Conservation (phyloP, 2,329 filamentous ascomycete genomes). For the Ascocoryne sarcoides region DNA sequence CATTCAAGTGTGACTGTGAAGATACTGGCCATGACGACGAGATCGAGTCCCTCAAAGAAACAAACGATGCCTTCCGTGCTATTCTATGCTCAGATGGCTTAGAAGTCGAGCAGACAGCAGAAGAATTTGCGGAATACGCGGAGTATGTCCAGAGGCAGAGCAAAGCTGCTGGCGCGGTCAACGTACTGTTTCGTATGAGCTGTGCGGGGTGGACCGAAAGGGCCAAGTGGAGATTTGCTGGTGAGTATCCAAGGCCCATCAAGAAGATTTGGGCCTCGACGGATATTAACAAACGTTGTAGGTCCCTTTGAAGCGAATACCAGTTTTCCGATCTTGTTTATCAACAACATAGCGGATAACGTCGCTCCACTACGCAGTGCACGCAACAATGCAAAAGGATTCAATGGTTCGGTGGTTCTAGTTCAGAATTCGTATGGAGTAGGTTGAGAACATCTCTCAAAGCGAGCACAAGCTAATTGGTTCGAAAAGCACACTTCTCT, state of each 20-base stretch:
- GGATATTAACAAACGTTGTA: not conserved
- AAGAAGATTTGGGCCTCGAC: not conserved
- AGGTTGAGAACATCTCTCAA: not conserved
- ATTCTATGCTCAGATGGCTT: slow-evolving; percentile 26
- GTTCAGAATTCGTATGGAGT: not conserved
- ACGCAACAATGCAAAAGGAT: not conserved
- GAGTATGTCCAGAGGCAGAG: slow-evolving; percentile 28
- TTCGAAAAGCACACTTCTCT: not conserved
- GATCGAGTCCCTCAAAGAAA: slow-evolving; percentile 14
- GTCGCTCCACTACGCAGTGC: slow-evolving; percentile 29
- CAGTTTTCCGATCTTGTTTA: slow-evolving; percentile 30
- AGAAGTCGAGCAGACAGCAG: slow-evolving; percentile 14
- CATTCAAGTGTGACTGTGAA: not conserved
- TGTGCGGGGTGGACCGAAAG: slow-evolving; percentile 28
- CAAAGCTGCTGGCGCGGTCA: slow-evolving; percentile 35
- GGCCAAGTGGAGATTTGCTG: slow-evolving; percentile 25
- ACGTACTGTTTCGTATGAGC: slow-evolving; percentile 30
- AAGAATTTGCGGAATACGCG: slow-evolving; percentile 20
- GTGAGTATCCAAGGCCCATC: slow-evolving; percentile 5
- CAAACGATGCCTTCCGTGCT: slow-evolving; percentile 18
- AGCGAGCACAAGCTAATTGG: not conserved
- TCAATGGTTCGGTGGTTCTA: not conserved
- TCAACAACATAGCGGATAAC: slow-evolving; percentile 31
- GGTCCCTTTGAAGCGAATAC: slow-evolving; percentile 29
- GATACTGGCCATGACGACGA: not conserved